These are phyloP conservation scores for Naganishia sp. DNA, from an alignment of 1,284 basidiomycete species.

Conservation along the genomic window DNA sequence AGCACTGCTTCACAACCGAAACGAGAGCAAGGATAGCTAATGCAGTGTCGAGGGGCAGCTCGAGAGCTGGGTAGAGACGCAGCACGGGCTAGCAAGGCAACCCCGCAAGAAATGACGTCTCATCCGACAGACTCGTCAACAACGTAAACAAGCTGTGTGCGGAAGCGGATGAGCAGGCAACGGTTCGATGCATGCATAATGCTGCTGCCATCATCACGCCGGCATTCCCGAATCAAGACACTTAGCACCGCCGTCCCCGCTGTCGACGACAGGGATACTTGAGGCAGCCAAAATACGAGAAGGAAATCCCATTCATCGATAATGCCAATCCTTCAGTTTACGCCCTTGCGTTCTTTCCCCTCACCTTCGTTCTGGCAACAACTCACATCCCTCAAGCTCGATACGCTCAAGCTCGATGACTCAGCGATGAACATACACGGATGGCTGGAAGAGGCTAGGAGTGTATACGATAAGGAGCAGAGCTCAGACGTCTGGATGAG, in stretches of 20 bases:
- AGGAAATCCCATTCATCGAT: background rate
- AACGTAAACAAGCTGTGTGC: constrained; percentile 8
- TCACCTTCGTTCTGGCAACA: constrained; percentile 93
- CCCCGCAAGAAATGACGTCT: constrained; percentile 2
- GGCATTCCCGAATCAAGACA: no score
- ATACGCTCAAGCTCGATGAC: constrained; percentile 82
- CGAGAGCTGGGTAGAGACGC: no score
- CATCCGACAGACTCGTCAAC: background rate
- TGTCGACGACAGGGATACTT: no score
- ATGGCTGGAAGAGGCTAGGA: constrained; percentile 69
- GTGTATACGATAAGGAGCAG: constrained; percentile 57
- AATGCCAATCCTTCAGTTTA: constrained; percentile 69
- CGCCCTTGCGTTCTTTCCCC: constrained; percentile 80
- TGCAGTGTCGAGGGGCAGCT: no score
- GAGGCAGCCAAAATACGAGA: no score
- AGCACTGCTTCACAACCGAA: no score
- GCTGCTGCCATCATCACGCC: background rate
- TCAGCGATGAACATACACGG: constrained; percentile 66
- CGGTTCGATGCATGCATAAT: no score
- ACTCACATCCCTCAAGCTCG: constrained; percentile 84
- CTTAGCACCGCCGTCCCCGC: no score
- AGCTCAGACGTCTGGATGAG: constrained; percentile 60
- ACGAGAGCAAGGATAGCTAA: no score
- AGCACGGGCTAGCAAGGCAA: no score
- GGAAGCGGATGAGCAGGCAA: constrained; percentile 23